These are phyloP conservation scores for Gaertneriomyces sp. DNA, from an alignment of 192 early-diverging fungal species.

Conservation along the genomic window DNA sequence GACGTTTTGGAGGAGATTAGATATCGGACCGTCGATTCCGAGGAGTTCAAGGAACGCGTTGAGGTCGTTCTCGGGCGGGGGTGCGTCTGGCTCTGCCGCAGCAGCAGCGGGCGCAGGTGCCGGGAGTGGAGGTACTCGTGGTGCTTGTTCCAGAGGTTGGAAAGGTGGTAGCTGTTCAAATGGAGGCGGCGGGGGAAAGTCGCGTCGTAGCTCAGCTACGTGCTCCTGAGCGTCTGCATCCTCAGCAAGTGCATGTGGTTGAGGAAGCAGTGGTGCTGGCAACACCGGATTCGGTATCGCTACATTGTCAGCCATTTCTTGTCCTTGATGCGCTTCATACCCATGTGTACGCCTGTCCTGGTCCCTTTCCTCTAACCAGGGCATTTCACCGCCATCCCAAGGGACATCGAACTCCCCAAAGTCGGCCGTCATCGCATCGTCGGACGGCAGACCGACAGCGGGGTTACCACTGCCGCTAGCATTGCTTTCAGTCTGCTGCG, in stretches of 20 bases:
- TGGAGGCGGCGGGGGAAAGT: neutral
- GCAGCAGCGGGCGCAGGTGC: slow-evolving; percentile 12
- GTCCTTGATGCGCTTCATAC: neutral
- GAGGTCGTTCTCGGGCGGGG: slow-evolving; percentile 38
- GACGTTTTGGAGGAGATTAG: slow-evolving; percentile 76
- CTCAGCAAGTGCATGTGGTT: neutral
- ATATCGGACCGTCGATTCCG: slow-evolving; percentile 82
- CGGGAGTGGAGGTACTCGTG: slow-evolving; percentile 10
- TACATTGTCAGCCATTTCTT: neutral
- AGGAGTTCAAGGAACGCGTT: slow-evolving; percentile 77
- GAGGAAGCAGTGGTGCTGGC: neutral
- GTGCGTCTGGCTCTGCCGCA: slow-evolving; percentile 7
- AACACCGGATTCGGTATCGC: neutral
- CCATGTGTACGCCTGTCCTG: neutral
- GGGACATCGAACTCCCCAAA: too few species aligned
- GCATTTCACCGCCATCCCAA: too few species aligned
- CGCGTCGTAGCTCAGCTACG: neutral
- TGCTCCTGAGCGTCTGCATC: neutral
- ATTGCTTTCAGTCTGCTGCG: too few species aligned
- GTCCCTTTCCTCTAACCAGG: neutral
- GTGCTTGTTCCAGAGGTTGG: slow-evolving; percentile 5
- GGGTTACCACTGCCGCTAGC: too few species aligned
- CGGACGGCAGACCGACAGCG: too few species aligned
- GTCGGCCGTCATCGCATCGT: too few species aligned
- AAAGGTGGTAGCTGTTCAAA: neutral